These are phyloP conservation scores for Calonectria henricotiae DNA, from an alignment of 2,329 filamentous ascomycete genomes.

Conservation along the genomic window DNA sequence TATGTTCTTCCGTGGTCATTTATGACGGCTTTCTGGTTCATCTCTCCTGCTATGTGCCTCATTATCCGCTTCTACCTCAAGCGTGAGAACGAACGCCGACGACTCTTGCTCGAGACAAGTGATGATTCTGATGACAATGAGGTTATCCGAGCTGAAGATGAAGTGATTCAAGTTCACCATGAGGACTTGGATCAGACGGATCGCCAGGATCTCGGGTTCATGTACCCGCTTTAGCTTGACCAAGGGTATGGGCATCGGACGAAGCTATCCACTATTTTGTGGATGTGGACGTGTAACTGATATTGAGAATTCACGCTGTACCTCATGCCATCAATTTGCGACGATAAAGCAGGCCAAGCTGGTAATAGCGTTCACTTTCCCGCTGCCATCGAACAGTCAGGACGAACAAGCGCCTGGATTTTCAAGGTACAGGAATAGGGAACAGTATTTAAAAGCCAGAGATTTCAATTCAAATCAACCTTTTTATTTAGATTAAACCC, in stretches of 20 bases:
- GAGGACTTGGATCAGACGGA: neutral
- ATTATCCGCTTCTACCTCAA: conserved; percentile 1
- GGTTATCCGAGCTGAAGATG: neutral
- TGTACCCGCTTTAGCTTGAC: neutral
- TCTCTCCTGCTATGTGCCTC: conserved; percentile 1
- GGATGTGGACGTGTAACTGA: too few relatives aligned
- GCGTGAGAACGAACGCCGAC: conserved; percentile 1
- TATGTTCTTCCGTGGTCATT: neutral
- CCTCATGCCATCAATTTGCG: neutral
- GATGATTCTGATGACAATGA: neutral
- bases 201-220: neutral
- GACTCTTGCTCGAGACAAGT: neutral
- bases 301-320: neutral
- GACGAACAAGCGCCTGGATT: neutral
- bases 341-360: neutral
- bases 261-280: neutral
- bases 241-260: neutral
- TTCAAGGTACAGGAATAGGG: neutral
- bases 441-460: neutral
- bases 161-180: neutral
- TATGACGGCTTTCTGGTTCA: conserved; percentile 2
- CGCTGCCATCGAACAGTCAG: neutral
- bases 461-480: neutral
- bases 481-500: neutral
- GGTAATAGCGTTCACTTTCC: neutral